Evolutionary conservation across 805 yeast species (phyloP), one percentile per base, ranked within the genome.

Genomic region (Metschnikowia continentalis): DNA sequence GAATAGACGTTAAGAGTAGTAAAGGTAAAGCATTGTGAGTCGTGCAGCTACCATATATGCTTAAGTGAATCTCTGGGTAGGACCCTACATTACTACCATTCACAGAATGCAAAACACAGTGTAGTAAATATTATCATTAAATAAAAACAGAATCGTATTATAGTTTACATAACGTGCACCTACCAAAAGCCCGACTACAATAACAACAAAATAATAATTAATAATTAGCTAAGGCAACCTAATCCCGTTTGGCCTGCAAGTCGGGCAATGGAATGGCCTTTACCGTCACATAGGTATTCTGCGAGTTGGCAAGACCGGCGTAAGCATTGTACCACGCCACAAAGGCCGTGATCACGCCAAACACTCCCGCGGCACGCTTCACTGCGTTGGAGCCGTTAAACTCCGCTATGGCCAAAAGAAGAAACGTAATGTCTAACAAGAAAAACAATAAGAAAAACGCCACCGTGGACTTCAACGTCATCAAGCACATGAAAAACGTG

Each of bases 221-320:
- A 23, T 23, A 23, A 23, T 35, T 33, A 46, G 35, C 37, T 47
- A 26, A 32, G 32, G 20, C 19, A 30, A 33, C 33, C 46, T 44
- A 55, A 40, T 56, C 58, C 46, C 55, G 41, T 53, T 54, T 54
- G 55, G 43, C 55, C 56, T 53, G 60, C 53, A 69, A 62, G 54
- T 63, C 70, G 40, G 85, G 85, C 78, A 83, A 80, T 47, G 72
- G 80, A 30, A 78, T 60, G 19, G 80, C 80, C 58, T 71, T 70
- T 41, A 75, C 71, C 26, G 77, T 70, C 42, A 85, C 43, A 63
- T 83, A 85, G 4, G 89, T 72, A 66, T 86, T 87, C 61, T 82
- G 84, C 35, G 69, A 71, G 52, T 78, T 86, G 32, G 88, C 74
- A 38, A 74, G 54, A 70, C 78, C 78, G 15, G 77, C 77, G 49